Evolutionary conservation across 352 stramenopile genomes (phyloP).

Genomic region (Phytophthora rubi): DNA sequence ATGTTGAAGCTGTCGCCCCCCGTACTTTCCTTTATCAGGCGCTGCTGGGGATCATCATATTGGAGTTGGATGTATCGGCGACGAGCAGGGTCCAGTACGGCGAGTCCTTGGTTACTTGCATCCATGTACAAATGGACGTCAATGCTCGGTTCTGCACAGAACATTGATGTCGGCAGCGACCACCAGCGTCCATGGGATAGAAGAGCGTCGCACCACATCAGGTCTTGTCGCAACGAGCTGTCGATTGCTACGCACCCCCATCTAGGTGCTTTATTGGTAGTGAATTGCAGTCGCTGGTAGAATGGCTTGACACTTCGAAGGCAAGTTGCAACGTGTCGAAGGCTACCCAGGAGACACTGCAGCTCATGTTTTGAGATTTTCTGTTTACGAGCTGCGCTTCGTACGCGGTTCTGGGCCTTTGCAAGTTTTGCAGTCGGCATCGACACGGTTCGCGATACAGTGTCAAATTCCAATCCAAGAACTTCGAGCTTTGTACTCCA

Average conservation of each 20-base stretch:
- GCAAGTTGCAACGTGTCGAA: not conserved
- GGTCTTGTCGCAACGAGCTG: no score
- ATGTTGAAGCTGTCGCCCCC: conserved; percentile 13
- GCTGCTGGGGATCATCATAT: not conserved
- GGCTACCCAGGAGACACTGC: conserved; percentile 6
- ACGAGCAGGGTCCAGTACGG: not conserved
- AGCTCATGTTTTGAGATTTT: not conserved
- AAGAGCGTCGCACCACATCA: no score
- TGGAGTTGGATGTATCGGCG: not conserved
- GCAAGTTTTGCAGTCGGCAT: conserved; percentile 6
- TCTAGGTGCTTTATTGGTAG: not conserved
- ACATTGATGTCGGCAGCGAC: not conserved
- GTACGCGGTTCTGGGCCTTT: not conserved
- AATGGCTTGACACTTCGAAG: conserved; percentile 4
- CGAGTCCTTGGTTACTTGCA: not conserved
- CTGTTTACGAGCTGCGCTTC: not conserved
- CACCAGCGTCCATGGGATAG: no score
- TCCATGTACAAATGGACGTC: conserved; percentile 9
- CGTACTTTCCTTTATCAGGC: not conserved
- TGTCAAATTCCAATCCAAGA: conserved; percentile 12
- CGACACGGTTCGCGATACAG: not conserved
- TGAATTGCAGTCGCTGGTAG: conserved; percentile 2
- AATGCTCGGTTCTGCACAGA: not conserved
- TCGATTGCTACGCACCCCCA: no score
- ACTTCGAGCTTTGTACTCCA: not conserved